A percentile compares a stretch with the other conserved stretches of the same genome.
These are phyloP conservation scores for Cercospora sesami DNA, from an alignment of 2,329 filamentous ascomycete species.

Conservation along the genomic window DNA sequence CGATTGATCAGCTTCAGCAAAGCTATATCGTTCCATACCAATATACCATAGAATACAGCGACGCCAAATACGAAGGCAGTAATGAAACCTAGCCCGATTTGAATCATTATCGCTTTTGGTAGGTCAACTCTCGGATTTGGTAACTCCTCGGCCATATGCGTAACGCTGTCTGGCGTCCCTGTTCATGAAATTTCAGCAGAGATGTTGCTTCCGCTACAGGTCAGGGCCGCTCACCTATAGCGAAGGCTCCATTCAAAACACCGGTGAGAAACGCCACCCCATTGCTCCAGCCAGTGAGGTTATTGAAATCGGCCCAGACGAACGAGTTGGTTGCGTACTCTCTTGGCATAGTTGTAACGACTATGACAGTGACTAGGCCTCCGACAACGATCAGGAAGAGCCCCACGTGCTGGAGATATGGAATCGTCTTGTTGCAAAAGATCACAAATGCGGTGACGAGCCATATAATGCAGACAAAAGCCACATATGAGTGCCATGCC, in stretches of 20 bases:
- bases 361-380: constrained; percentile 41
- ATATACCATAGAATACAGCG: constrained; percentile 49
- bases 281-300: constrained; percentile 52
- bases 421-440: constrained; percentile 57
- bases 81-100: constrained; percentile 51
- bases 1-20: neutral
- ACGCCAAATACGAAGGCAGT: constrained; percentile 53
- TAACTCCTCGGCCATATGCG: constrained; percentile 43
- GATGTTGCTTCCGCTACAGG: neutral
- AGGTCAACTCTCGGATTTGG: constrained; percentile 45
- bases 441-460: constrained; percentile 54
- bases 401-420: constrained; percentile 55
- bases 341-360: constrained; percentile 54
- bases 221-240: constrained; percentile 28
- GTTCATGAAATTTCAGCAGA: neutral
- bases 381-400: constrained; percentile 52
- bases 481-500: constrained; percentile 58
- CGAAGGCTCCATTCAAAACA: constrained; percentile 43
- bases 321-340: constrained; percentile 52
- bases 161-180: constrained; percentile 39
- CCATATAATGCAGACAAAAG: constrained; percentile 59
- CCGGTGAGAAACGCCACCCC: constrained; percentile 42
- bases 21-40: too few relatives aligned
- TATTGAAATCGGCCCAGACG: constrained; percentile 42
- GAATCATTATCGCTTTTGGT: constrained; percentile 52